Percentiles rank a stretch among this genome's conserved stretches.
Conservation (phyloP, 208 protist genomes). For the Lotmaria passim region DNA sequence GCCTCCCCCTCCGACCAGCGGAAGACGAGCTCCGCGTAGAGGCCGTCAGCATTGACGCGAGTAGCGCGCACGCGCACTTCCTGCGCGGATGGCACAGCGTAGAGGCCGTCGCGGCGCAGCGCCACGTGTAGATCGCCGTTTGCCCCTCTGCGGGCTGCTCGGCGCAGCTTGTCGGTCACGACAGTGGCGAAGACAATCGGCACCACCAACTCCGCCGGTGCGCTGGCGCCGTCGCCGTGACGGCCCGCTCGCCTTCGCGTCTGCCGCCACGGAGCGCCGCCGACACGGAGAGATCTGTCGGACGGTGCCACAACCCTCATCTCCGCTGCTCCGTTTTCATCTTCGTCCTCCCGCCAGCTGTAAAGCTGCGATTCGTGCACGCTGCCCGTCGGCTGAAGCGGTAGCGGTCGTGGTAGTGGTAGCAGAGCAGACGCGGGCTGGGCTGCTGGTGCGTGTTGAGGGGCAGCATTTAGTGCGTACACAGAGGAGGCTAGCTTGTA, state of each 20-base stretch:
- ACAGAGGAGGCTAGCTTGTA: conserved; percentile 24
- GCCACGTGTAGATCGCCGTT: conserved; percentile 9
- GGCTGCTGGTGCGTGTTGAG: not conserved
- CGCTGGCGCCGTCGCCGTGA: not conserved
- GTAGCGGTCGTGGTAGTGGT: not conserved
- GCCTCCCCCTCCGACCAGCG: conserved; percentile 10
- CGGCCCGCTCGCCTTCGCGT: not conserved
- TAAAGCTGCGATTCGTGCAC: too few relatives aligned
- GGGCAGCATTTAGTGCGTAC: not conserved
- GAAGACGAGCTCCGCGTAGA: conserved; percentile 17
- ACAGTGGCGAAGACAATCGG: conserved; percentile 9
- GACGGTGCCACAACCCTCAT: not conserved
- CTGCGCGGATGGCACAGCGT: conserved; percentile 9
- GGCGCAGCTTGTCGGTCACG: conserved; percentile 15
- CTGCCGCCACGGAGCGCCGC: conserved; percentile 11
- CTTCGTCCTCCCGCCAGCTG: not conserved
- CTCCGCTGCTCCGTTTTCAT: not conserved
- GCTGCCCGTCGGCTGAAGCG: not conserved
- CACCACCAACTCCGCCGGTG: conserved; percentile 9
- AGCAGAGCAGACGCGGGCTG: too few relatives aligned
- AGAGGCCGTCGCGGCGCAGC: conserved; percentile 15
- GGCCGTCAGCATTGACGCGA: conserved; percentile 1
- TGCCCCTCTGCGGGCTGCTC: conserved; percentile 1
- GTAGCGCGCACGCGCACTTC: conserved; percentile 14
- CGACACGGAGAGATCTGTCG: not conserved